Conservation (phyloP, 2,329 filamentous ascomycete genomes). For the Chaetomiaceae sp. region DNA sequence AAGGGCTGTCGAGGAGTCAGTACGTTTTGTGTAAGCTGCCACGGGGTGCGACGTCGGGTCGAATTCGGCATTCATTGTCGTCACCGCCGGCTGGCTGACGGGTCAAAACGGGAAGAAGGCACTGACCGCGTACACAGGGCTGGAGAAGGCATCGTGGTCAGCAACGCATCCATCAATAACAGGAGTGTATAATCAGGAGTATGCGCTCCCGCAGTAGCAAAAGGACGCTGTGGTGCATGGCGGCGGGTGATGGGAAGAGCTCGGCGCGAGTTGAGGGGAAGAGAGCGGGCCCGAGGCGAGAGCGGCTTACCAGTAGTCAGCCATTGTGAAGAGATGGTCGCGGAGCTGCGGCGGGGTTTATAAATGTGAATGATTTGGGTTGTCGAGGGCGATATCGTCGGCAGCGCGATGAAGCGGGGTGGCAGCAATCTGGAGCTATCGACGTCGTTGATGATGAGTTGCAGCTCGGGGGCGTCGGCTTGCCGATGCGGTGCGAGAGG, state of each 20-base stretch:
- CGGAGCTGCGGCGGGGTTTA: slow-evolving; percentile 14
- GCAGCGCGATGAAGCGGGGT: slow-evolving; percentile 16
- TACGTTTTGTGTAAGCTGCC: slow-evolving; percentile 20
- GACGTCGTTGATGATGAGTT: slow-evolving; percentile 18
- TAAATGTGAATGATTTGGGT: not conserved
- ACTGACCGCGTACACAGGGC: slow-evolving; percentile 99
- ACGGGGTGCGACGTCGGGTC: slow-evolving; percentile 16
- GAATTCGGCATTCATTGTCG: slow-evolving; percentile 23
- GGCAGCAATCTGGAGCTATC: slow-evolving; percentile 5
- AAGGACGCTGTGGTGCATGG: slow-evolving; percentile 1
- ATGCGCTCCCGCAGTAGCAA: not conserved
- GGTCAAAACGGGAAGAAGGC: slow-evolving; percentile 19
- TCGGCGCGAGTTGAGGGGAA: slow-evolving; percentile 17
- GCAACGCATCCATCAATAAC: slow-evolving; percentile 24
- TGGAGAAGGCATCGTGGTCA: slow-evolving; percentile 43
- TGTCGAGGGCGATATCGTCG: slow-evolving; percentile 9
- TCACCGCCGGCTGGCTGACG: slow-evolving; percentile 11
- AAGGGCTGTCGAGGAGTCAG: slow-evolving; percentile 54
- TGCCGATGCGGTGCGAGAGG: slow-evolving; percentile 25
- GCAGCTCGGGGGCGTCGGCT: slow-evolving; percentile 19
- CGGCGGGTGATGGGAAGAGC: not conserved
- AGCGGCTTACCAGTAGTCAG: slow-evolving; percentile 25
- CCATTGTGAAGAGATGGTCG: slow-evolving; percentile 21
- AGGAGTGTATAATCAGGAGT: not conserved
- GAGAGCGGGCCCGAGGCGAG: slow-evolving; percentile 1